A percentile compares a stretch with the other conserved stretches of the same genome.
Conservation (phyloP, 768 basidiomycete genomes). For the Russula virescens region DNA sequence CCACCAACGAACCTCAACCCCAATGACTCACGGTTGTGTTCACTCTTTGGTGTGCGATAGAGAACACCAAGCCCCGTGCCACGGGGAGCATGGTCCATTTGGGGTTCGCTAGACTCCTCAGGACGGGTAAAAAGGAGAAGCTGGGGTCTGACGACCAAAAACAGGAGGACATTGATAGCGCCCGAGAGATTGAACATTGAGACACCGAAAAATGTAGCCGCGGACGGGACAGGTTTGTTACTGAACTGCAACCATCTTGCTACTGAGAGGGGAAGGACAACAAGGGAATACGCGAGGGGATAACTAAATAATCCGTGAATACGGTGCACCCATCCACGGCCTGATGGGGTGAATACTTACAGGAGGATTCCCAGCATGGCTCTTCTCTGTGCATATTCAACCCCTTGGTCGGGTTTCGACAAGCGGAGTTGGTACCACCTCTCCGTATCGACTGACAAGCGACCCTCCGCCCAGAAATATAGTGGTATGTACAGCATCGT, state of each 20-base stretch:
- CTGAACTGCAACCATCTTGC: background rate
- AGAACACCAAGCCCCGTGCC: too few relatives aligned
- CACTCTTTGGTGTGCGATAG: too few relatives aligned
- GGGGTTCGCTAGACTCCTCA: background rate
- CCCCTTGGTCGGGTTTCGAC: conserved; percentile 10
- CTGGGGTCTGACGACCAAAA: too few relatives aligned
- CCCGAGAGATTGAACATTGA: background rate
- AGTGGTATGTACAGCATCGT: background rate
- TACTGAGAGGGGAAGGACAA: background rate
- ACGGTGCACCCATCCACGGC: background rate
- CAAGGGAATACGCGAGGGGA: background rate
- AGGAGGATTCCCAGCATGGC: conserved; percentile 24
- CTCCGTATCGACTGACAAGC: background rate
- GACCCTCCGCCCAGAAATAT: conserved; percentile 1
- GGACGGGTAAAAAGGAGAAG: background rate
- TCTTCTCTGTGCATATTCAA: conserved; percentile 1
- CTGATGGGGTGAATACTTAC: conserved; percentile 23
- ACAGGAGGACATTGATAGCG: too few relatives aligned
- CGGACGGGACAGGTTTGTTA: background rate
- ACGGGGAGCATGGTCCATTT: too few relatives aligned
- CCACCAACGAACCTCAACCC: too few relatives aligned
- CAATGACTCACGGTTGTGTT: too few relatives aligned
- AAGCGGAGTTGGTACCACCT: conserved; percentile 22
- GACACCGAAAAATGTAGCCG: background rate
- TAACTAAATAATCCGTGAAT: conserved; percentile 4